Evolutionary conservation across 2,329 filamentous ascomycete genomes (phyloP), one percentile per base, ranked within the genome.

Genomic region (Graphilbum sp.): DNA sequence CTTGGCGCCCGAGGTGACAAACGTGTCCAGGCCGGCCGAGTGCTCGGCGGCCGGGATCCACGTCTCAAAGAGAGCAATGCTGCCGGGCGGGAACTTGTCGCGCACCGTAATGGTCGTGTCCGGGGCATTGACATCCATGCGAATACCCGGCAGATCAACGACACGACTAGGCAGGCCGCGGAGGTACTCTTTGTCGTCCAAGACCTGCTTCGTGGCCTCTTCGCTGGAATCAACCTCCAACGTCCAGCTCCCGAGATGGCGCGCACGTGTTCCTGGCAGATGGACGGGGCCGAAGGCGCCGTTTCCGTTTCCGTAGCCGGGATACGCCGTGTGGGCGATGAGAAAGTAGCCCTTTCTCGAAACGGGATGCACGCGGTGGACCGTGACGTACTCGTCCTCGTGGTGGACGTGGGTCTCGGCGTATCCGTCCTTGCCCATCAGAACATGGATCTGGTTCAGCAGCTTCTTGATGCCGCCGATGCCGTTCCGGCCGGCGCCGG

Each of bases 361-460:
- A 52, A 83, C 77, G 0, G 88, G 90, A 52, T 98, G 87, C 3
- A 96, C 85, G 44, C 92, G 72, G 55, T 98, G 90, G 7, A 98
- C 85, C 1, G 90, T 98, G 51, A 98, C 81, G 53, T 94, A 95
- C 55, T 98, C 82, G 40, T 84, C 81, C 46, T 96, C 87, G 54
- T 98, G 90, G 52, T 98, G 88, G 38, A 98, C 85, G 52, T 95
- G 88, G 8, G 86, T 94, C 57, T 98, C 90, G 40, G 87, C 79
- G 52, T 93, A 98, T 17, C 81, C 82, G 46, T 96, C 85, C 52
- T 86, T 82, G 45, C 90, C 90, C 90, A 98, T 96, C 45, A 87
- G 69, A 8, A 79, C 86, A 56, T 98, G 92, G 36, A 98, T 88
- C 51, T 88, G 77, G 55, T 98, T 98, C 43, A 98, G 66, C 10